These are phyloP conservation scores for Cryptococcus sp. DNA, from an alignment of 1,284 basidiomycete species.

Conservation along the genomic window DNA sequence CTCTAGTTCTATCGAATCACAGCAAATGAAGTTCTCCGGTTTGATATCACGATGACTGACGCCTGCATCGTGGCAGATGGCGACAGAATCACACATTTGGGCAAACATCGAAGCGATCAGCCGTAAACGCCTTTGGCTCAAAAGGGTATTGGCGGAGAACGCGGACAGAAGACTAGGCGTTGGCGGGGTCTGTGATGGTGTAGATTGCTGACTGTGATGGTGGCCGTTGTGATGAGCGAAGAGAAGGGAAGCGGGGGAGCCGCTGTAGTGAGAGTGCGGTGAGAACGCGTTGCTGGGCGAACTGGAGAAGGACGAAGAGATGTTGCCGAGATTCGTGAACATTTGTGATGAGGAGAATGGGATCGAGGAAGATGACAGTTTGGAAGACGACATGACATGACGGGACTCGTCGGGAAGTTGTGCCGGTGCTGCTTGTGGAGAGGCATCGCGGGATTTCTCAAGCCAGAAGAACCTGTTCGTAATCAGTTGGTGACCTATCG, in stretches of 20 bases:
- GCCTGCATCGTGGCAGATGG: slow-evolving; percentile 88
- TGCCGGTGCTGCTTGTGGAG: slow-evolving; percentile 60
- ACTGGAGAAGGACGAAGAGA: slow-evolving; percentile 37
- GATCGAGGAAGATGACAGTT: slow-evolving; percentile 51
- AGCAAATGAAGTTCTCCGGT: slow-evolving; percentile 86
- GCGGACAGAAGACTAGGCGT: slow-evolving; percentile 92
- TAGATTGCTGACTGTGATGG: slow-evolving; percentile 16
- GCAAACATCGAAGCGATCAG: slow-evolving; percentile 96
- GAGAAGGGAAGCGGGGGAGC: slow-evolving; percentile 45
- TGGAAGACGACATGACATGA: slow-evolving; percentile 48
- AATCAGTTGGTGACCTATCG: slow-evolving; percentile 12
- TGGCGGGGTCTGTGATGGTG: slow-evolving; percentile 71
- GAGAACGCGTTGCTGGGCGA: slow-evolving; percentile 41
- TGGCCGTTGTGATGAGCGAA: slow-evolving; percentile 48
- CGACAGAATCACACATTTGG: slow-evolving; percentile 97
- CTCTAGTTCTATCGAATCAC: slow-evolving; percentile 74
- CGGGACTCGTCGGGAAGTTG: slow-evolving; percentile 52
- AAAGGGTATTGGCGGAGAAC: slow-evolving; percentile 75
- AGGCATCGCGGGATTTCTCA: slow-evolving; percentile 85
- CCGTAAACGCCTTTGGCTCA: slow-evolving; percentile 81
- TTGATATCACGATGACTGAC: slow-evolving; percentile 98
- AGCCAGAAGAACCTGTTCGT: slow-evolving; percentile 81
- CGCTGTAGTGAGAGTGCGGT: slow-evolving; percentile 20
- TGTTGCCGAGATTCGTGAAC: slow-evolving; percentile 38
- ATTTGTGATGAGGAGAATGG: slow-evolving; percentile 51